These are phyloP conservation scores for Sorghum bicolor DNA, from an alignment of 176 grass and related monocot species.

Conservation along the genomic window DNA sequence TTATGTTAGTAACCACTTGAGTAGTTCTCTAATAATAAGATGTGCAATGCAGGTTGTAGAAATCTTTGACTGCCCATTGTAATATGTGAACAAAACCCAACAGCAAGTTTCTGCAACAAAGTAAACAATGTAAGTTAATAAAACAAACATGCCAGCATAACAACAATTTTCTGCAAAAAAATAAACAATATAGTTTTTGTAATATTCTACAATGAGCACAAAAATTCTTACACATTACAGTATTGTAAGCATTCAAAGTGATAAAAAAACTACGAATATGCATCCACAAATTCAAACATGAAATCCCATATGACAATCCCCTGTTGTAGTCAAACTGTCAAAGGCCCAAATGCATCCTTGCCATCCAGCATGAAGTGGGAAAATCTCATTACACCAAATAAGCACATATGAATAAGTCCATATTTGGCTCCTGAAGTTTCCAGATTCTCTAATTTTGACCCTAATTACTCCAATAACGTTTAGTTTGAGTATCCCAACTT, in stretches of 20 bases:
- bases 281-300: not conserved
- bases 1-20: not conserved
- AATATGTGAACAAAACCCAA: not conserved
- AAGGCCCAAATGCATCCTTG: not conserved
- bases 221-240: not conserved
- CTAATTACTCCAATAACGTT: not conserved
- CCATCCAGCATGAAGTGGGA: not conserved
- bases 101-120: slow-evolving; percentile 11
- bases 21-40: not conserved
- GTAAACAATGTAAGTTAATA: slow-evolving; percentile 18
- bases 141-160: not conserved
- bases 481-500: not conserved
- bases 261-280: not conserved
- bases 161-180: not conserved
- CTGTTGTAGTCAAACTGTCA: not conserved
- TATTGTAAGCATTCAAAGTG: not conserved
- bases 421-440: not conserved
- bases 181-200: not conserved
- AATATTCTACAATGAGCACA: not conserved
- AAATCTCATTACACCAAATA: not conserved
- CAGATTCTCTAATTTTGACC: not conserved
- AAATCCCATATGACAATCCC: not conserved
- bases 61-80: not conserved
- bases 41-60: not conserved
- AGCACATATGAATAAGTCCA: not conserved